A percentile compares a stretch with the other conserved stretches of the same genome.
Conservation (phyloP, 495 filamentous ascomycete species). For the Thermothielavioides terrestris region DNA sequence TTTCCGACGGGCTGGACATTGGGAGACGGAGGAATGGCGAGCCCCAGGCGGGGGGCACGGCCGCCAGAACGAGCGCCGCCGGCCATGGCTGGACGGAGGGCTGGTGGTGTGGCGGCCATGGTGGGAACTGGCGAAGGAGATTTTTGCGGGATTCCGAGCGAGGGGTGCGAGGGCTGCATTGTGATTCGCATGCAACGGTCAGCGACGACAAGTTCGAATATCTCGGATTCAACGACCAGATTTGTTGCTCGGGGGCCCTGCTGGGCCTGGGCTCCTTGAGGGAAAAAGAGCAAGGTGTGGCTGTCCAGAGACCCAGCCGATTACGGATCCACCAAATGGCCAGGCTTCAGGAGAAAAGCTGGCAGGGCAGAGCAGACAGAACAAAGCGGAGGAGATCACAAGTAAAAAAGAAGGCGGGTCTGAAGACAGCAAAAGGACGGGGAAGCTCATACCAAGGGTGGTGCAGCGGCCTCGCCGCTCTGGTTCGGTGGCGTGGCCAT, state of each 20-base stretch:
- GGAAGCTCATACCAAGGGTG: conserved; percentile 17
- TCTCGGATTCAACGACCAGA: not conserved
- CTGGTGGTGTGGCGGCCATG: conserved; percentile 72
- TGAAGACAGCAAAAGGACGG: not conserved
- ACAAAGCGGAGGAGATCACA: not conserved
- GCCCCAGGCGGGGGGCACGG: conserved; percentile 68
- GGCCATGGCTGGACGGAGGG: conserved; percentile 76
- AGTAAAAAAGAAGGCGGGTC: too few species aligned
- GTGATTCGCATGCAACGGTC: conserved; percentile 1
- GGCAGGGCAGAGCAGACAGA: not conserved
- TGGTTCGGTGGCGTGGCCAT: conserved; percentile 21
- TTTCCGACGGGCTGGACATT: conserved; percentile 60
- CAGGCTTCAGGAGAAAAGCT: not conserved
- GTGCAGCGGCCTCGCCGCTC: conserved; percentile 22
- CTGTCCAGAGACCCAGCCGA: too few species aligned
- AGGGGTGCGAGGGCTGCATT: conserved; percentile 26
- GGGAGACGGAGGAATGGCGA: conserved; percentile 80
- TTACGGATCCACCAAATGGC: conserved; percentile 1
- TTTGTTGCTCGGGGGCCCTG: not conserved
- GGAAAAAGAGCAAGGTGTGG: too few species aligned
- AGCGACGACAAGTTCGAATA: not conserved
- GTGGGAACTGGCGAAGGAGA: conserved; percentile 38
- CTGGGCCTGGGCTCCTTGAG: too few species aligned
- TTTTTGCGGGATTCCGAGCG: conserved; percentile 23
- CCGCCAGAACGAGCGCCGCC: conserved; percentile 58